Base-by-base conservation (phyloP, 306 rosid genomes). In the Rosa lucieae region DNA sequence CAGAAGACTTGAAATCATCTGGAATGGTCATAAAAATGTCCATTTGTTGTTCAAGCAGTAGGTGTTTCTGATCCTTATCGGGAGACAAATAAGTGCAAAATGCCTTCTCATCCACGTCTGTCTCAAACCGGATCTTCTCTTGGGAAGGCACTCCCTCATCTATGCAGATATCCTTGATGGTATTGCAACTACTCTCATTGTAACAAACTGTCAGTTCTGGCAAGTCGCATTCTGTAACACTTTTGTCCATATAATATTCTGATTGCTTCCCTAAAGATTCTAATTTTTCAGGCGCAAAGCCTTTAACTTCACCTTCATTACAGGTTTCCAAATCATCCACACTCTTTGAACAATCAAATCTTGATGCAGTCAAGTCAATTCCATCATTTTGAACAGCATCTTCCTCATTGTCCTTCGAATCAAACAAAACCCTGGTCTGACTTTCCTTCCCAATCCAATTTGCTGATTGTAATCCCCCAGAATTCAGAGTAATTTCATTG, bases 121-220 rank as follows among this genome's bases (percentile, higher is more conserved):
- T 81, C 72, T 83, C 92, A 67, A 86, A 76, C 89, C 87, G 59
- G 44, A 84, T 70, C 82, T 80, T 90, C 52, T 87, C 89, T 44
- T 71, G 82, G 5, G 88, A 70, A 65, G 81, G 89, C 42, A 87
- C 87, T 61, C 97, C 94, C 58, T 93, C 89, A 53, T 93, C 99
- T 17, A 93, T 80, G 53, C 97, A 90, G 61, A 96, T 96, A 75
- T 93, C 98, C 86, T 96, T 96, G 56, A 96, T 84, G 47, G 70
- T 84, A 85, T 84, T 82, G 80, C 81, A 84, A 85, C 32, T 73
- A 73, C 80, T 86, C 77, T 89, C 98, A 70, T 81, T 87, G 86
- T 81, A 92, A 77, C 91, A 82, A 73, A 88, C 89, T 49, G 73
- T 86, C 48, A 83, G 23, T 70, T 92, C 89, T 21, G 97, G 92